These are phyloP conservation scores for Sporobolomyces pararoseus DNA, from an alignment of 768 basidiomycete genomes.

Conservation along the genomic window DNA sequence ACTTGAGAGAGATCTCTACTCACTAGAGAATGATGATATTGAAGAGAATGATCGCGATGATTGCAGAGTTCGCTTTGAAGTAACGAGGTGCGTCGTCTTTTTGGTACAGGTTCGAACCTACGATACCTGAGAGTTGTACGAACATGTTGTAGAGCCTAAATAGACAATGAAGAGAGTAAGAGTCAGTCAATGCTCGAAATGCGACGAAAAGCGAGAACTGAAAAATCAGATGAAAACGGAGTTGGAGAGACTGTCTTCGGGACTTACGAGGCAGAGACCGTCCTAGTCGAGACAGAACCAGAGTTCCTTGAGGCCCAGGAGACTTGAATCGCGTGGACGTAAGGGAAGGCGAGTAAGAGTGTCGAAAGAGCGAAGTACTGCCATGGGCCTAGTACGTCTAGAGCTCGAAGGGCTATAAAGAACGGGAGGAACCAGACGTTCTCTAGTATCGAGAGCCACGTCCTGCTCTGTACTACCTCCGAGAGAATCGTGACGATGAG, in stretches of 20 bases:
- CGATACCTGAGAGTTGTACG: slow-evolving; percentile 47
- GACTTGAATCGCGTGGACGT: slow-evolving; percentile 48
- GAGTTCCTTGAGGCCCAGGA: slow-evolving; percentile 48
- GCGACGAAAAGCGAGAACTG: too few relatives aligned
- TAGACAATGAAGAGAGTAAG: neutral
- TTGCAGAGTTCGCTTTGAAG: slow-evolving; percentile 46
- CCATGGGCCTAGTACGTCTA: slow-evolving; percentile 33
- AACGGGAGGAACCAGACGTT: slow-evolving; percentile 49
- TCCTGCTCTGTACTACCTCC: slow-evolving; percentile 41
- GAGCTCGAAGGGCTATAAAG: slow-evolving; percentile 46
- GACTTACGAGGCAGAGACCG: slow-evolving; percentile 46
- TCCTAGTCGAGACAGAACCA: slow-evolving; percentile 47
- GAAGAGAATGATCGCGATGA: slow-evolving; percentile 48
- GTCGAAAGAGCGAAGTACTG: slow-evolving; percentile 38
- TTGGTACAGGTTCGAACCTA: slow-evolving; percentile 46
- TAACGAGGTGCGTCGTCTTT: slow-evolving; percentile 43
- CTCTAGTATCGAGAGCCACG: slow-evolving; percentile 44
- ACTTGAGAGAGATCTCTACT: neutral
- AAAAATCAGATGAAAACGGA: too few relatives aligned
- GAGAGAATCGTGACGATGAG: slow-evolving; percentile 41
- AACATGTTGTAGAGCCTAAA: slow-evolving; percentile 48
- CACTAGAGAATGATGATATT: slow-evolving; percentile 46
- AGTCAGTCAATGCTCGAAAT: too few relatives aligned
- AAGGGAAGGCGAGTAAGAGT: slow-evolving; percentile 46
- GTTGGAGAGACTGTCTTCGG: too few relatives aligned